A percentile compares a stretch with the other conserved stretches of the same genome.
Evolutionary conservation across 148 eudicot genomes (phyloP).

Genomic region (Camellia japonica): DNA sequence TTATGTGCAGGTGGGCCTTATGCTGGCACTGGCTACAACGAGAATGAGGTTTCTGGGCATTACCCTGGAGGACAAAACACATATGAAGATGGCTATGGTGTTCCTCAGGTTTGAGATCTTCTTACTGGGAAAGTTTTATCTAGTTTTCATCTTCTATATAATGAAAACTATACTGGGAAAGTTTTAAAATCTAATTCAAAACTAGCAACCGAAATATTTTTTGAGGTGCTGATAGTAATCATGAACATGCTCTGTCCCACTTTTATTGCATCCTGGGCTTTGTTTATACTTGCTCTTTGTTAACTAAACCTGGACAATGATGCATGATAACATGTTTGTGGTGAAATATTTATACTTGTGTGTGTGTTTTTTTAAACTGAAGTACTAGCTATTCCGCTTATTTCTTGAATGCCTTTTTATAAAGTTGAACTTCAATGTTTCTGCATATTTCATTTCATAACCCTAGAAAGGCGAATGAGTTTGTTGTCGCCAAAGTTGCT

Average conservation of each 20-base stretch:
- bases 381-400: background rate
- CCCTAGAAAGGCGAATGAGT: background rate
- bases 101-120: slow-evolving; percentile 52
- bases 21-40: slow-evolving; percentile 62
- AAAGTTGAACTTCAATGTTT: background rate
- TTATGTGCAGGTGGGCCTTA: slow-evolving; percentile 44
- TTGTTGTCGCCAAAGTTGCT: too few species aligned
- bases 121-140: background rate
- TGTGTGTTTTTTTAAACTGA: background rate
- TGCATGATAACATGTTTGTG: background rate
- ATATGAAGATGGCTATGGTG: slow-evolving; percentile 50
- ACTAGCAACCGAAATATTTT: background rate
- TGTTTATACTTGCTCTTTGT: background rate
- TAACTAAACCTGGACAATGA: background rate
- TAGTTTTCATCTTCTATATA: background rate
- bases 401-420: background rate
- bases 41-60: slow-evolving; percentile 46
- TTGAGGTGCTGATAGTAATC: slow-evolving; percentile 1
- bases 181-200: background rate
- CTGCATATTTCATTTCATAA: background rate
- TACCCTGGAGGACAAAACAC: slow-evolving; percentile 50
- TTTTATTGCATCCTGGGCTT: background rate
- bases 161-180: background rate
- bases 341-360: background rate
- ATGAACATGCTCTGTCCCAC: background rate